Evolutionary conservation across 2,329 filamentous ascomycete species (phyloP).

Genomic region (Calonectria montana): DNA sequence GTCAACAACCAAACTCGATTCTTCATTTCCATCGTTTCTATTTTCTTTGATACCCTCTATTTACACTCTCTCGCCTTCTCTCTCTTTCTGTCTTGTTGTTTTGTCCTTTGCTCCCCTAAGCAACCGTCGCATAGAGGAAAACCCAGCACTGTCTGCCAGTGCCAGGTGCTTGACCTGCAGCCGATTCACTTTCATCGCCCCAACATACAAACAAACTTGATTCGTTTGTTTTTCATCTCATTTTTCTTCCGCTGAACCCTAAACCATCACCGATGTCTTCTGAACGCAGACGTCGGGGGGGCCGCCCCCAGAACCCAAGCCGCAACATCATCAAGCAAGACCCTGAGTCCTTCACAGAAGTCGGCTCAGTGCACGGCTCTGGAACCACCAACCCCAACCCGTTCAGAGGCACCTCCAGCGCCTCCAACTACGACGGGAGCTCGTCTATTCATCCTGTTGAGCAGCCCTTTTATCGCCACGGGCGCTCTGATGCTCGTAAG

Average conservation of each 20-base stretch:
- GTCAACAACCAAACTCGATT: neutral
- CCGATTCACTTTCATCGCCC: neutral
- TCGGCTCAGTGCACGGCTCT: slow-evolving; percentile 26
- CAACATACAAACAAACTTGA: neutral
- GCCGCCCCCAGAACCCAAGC: slow-evolving; percentile 23
- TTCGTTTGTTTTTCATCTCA: neutral
- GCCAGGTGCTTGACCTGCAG: neutral
- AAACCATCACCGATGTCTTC: slow-evolving; percentile 29
- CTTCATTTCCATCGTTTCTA: neutral
- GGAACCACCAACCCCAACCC: slow-evolving; percentile 20
- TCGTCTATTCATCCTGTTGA: slow-evolving; percentile 27
- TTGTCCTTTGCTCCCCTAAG: neutral
- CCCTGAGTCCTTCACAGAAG: slow-evolving; percentile 32
- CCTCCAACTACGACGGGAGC: slow-evolving; percentile 34
- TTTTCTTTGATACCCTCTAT: slow-evolving; percentile 5
- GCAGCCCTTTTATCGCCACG: slow-evolving; percentile 41
- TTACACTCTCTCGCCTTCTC: neutral
- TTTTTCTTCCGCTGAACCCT: neutral
- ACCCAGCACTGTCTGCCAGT: neutral
- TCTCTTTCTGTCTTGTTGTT: neutral
- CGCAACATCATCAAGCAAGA: slow-evolving; percentile 41
- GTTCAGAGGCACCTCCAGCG: slow-evolving; percentile 26
- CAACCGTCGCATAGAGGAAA: slow-evolving; percentile 8
- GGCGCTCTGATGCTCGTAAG: slow-evolving; percentile 55
- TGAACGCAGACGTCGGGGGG: slow-evolving; percentile 34